Conservation (phyloP, 192 early-diverging fungal species). For the Coemansia nantahalensis region DNA sequence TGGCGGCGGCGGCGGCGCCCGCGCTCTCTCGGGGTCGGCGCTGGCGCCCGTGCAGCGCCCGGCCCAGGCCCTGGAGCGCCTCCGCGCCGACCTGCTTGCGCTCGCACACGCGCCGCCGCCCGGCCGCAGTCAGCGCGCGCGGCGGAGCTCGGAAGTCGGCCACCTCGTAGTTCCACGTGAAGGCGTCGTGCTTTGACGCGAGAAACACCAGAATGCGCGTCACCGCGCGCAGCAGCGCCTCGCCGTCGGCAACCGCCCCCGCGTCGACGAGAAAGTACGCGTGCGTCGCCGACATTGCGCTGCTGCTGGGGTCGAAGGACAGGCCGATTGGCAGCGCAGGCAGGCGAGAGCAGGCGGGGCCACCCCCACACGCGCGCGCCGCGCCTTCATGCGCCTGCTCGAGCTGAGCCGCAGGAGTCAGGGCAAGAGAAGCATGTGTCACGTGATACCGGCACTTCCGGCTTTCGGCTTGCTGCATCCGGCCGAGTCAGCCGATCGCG, state of each 20-base stretch:
- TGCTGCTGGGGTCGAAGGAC: no score
- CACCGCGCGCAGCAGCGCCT: constrained; percentile 6
- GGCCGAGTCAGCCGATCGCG: no score
- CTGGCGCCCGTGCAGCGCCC: constrained; percentile 4
- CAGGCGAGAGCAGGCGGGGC: no score
- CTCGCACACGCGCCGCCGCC: constrained; percentile 18
- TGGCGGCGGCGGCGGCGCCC: neutral
- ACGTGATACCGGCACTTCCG: no score
- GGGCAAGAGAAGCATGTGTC: no score
- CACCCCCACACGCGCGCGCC: no score
- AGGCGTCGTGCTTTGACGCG: constrained; percentile 17
- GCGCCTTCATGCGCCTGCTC: no score
- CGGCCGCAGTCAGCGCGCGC: constrained; percentile 10
- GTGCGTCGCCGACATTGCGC: constrained; percentile 25
- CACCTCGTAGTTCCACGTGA: constrained; percentile 51
- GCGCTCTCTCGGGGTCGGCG: neutral
- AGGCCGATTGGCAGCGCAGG: no score
- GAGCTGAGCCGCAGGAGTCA: no score
- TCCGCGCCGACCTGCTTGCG: constrained; percentile 15
- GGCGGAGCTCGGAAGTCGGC: constrained; percentile 18
- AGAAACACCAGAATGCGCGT: constrained; percentile 41
- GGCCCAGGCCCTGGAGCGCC: constrained; percentile 6
- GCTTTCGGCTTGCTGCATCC: no score
- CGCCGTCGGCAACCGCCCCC: constrained; percentile 1
- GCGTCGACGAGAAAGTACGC: constrained; percentile 51